phyloP scores from a whole-genome alignment of 2,329 filamentous ascomycete species.

The Alternaria panax region DNA sequence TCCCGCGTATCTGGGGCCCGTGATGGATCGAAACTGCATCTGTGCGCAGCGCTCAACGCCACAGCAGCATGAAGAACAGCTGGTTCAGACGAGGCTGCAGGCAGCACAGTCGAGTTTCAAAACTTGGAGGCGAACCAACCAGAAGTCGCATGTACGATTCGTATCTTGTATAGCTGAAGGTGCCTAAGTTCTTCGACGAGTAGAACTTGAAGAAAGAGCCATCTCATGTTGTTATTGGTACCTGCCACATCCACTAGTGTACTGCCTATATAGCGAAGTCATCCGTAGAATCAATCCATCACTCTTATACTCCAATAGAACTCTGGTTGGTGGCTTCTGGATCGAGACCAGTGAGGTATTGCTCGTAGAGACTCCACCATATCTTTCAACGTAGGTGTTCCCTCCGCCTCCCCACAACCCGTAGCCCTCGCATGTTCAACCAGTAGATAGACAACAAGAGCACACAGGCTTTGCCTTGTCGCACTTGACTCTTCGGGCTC shows the following conservation, averaged over 20 bases:
- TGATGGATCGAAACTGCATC: slow-evolving; percentile 18
- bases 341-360: background rate
- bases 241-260: too few relatives aligned
- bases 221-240: too few relatives aligned
- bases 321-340: background rate
- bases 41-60: slow-evolving; percentile 50
- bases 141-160: slow-evolving; percentile 1
- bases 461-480: slow-evolving; percentile 52
- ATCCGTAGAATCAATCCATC: too few relatives aligned
- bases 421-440: slow-evolving; percentile 54
- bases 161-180: slow-evolving; percentile 8
- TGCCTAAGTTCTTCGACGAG: slow-evolving; percentile 6
- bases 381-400: slow-evolving; percentile 16
- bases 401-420: slow-evolving; percentile 54
- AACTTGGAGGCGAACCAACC: slow-evolving; percentile 34
- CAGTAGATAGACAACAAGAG: slow-evolving; percentile 46
- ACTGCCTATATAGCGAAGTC: too few relatives aligned
- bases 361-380: background rate
- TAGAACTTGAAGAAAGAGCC: too few relatives aligned
- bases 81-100: slow-evolving; percentile 50
- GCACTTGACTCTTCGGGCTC: slow-evolving; percentile 41
- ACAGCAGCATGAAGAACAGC: slow-evolving; percentile 55
- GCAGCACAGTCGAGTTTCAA: slow-evolving; percentile 52
- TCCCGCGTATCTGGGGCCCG: slow-evolving; percentile 29
- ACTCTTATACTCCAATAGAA: too few relatives aligned